A percentile compares a stretch with the other conserved stretches of the same genome.
Evolutionary conservation across 257 asterid species (phyloP).

Genomic region (Solanum pinnatisectum): DNA sequence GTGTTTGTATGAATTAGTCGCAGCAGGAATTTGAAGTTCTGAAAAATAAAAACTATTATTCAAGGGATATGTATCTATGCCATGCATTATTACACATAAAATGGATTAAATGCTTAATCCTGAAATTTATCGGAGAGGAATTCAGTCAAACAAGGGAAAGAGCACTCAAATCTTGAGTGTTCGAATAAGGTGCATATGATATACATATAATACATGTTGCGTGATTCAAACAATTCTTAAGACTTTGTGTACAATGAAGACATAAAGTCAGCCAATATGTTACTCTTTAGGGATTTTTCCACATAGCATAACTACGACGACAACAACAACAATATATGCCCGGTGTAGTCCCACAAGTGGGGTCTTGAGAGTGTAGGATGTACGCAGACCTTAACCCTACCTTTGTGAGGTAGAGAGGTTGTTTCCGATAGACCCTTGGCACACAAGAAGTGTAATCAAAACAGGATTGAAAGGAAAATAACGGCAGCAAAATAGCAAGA

Average conservation of each 20-base stretch:
- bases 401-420: neutral
- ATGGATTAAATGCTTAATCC: neutral
- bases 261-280: neutral
- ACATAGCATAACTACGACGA: neutral
- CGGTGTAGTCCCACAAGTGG: neutral
- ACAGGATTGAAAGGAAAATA: neutral
- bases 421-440: neutral
- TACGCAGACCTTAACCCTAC: neutral
- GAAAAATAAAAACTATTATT: neutral
- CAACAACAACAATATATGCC: neutral
- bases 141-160: neutral
- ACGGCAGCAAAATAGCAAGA: neutral
- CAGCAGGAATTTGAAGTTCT: neutral
- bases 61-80: neutral
- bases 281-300: neutral
- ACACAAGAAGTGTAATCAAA: neutral
- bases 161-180: neutral
- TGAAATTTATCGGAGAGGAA: neutral
- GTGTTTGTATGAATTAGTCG: neutral
- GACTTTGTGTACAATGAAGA: neutral
- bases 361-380: neutral
- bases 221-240: neutral
- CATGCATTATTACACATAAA: neutral
- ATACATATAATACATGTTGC: neutral
- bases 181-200: neutral